Base-by-base conservation (phyloP, 257 asterid genomes). In the Anisodus acutangulus region DNA sequence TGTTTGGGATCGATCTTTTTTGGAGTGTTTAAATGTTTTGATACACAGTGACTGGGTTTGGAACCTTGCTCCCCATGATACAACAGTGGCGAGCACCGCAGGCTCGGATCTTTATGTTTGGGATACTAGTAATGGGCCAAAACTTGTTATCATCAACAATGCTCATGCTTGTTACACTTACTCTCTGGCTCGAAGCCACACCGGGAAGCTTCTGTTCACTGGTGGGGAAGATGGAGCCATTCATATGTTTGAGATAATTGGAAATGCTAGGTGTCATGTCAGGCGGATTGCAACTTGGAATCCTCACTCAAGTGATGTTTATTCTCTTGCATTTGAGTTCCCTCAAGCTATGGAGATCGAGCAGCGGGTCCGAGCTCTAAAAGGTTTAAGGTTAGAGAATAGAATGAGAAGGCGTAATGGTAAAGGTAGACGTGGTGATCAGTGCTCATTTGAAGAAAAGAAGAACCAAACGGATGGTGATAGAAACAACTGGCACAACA, bases 191-290 rank as follows among this genome's bases (percentile, higher is more conserved):
- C 89, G 97, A 59, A 94, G 97, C 83, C 98, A 90, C 90, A 91
- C 98, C 0, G 99, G 99, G 39, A 94, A 93, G 87, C 94, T 93
- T 69, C 80, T 94, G 87, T 94, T 94, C 84, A 92, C 94, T 43
- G 99, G 98, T 37, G 99, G 99, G 62, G 99, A 93, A 85, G 98
- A 96, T 74, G 99, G 99, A 54, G 91, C 92, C 22, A 92, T 96
- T 89, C 94, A 92, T 92, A 93, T 96, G 99, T 93, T 90, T 84
- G 98, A 96, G 89, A 85, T 96, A 67, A 71, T 83, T 17, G 86
- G 86, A 84, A 89, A 85, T 49, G 79, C 13, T 0, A 85, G 85
- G 67, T 83, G 89, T 85, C 85, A 49, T 76, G 79, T 87, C 35
- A 87, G 87, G 83, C 91, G 84, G 88, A 84, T 93, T 85, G 95